Evolutionary conservation across 1,139 yeast species (phyloP).

Genomic region (Saccharomyces pastorianus): DNA sequence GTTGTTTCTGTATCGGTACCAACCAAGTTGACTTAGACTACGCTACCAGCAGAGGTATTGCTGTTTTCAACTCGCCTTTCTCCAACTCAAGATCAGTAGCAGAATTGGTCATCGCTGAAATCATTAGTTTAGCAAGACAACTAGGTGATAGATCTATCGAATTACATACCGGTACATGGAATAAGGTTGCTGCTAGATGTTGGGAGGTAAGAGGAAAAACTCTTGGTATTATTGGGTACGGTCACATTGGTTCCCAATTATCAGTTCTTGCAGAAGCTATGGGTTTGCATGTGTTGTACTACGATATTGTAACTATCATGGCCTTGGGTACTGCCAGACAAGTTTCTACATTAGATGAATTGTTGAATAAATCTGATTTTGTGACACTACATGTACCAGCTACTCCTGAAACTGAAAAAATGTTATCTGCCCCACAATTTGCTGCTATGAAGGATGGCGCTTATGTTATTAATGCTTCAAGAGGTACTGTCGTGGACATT

Average conservation of each 20-base stretch:
- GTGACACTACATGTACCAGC: conserved; percentile 94
- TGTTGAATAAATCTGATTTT: conserved; percentile 75
- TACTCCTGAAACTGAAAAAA: conserved; percentile 81
- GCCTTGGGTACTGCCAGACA: conserved; percentile 95
- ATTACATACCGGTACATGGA: conserved; percentile 96
- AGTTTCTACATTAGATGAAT: conserved; percentile 75
- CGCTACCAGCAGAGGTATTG: conserved; percentile 90
- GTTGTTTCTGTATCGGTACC: conserved; percentile 99
- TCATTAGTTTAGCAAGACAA: conserved; percentile 90
- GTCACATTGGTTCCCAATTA: conserved; percentile 96
- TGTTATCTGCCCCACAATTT: conserved; percentile 84
- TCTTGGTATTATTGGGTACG: conserved; percentile 93
- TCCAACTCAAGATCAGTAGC: conserved; percentile 98
- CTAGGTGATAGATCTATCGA: conserved; percentile 95
- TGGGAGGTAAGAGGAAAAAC: conserved; percentile 99
- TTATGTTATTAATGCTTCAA: conserved; percentile 87
- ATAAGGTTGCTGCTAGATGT: conserved; percentile 88
- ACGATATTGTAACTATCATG: conserved; percentile 90
- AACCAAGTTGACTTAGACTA: conserved; percentile 90
- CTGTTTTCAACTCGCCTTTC: conserved; percentile 97
- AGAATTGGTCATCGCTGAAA: conserved; percentile 92
- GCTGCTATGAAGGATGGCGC: conserved; percentile 96
- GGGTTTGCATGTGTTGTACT: conserved; percentile 95
- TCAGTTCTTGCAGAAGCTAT: conserved; percentile 94
- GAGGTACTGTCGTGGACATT: conserved; percentile 96